These are phyloP conservation scores for Cladophialophora immunda DNA, from an alignment of 2,329 filamentous ascomycete species.

Conservation along the genomic window DNA sequence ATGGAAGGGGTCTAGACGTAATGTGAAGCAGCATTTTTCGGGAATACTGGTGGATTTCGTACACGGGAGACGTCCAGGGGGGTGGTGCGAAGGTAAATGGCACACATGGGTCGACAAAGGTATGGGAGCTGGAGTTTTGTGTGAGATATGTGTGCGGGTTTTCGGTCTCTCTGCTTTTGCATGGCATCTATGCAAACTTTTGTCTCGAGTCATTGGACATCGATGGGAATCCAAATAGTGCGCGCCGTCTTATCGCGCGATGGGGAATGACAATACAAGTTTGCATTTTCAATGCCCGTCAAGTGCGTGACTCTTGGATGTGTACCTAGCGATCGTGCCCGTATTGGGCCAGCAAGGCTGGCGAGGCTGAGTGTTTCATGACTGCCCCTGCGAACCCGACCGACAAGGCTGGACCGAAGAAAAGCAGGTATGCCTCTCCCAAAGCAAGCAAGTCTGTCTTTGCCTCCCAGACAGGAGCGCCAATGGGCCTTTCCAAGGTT, in stretches of 20 bases:
- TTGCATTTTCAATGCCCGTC: neutral
- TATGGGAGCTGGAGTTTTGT: neutral
- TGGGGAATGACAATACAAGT: slow-evolving; percentile 8
- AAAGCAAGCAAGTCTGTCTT: no score
- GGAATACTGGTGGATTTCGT: slow-evolving; percentile 1
- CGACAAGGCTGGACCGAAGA: no score
- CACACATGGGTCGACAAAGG: slow-evolving; percentile 8
- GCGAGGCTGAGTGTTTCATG: no score
- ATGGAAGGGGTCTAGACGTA: neutral
- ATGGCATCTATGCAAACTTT: slow-evolving; percentile 11
- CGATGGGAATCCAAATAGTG: slow-evolving; percentile 6
- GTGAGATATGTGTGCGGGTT: slow-evolving; percentile 3
- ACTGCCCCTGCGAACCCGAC: no score
- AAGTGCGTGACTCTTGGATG: no score
- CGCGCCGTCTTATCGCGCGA: slow-evolving; percentile 1
- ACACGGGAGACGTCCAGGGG: neutral
- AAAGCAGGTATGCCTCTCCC: no score
- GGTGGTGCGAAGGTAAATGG: slow-evolving; percentile 4
- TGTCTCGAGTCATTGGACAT: slow-evolving; percentile 9
- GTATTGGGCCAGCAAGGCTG: no score
- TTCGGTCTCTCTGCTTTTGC: slow-evolving; percentile 7
- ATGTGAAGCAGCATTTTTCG: slow-evolving; percentile 5
- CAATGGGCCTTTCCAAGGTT: no score
- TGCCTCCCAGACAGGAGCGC: no score
- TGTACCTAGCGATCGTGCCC: no score